These are phyloP conservation scores for Deinandra increscens DNA, from an alignment of 129 eudicot genomes.

Conservation along the genomic window DNA sequence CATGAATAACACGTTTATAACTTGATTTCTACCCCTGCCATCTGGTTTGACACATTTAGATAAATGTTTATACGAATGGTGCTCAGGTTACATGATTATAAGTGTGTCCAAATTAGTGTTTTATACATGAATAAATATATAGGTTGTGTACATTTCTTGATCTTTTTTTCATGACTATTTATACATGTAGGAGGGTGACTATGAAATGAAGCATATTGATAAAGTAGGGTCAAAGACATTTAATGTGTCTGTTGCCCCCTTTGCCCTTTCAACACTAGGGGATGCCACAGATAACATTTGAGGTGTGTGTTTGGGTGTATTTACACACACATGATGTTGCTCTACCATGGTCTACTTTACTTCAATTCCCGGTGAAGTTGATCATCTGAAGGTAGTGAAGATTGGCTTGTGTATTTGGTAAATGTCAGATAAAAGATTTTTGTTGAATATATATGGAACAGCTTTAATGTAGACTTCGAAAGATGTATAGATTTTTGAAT, in stretches of 20 bases:
- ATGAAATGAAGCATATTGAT: slow-evolving; percentile 91
- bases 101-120: too few species aligned
- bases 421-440: slow-evolving; percentile 15
- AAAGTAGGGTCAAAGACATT: slow-evolving; percentile 64
- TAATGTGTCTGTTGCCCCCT: slow-evolving; percentile 80
- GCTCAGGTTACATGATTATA: too few species aligned
- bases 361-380: slow-evolving; percentile 3
- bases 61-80: too few species aligned
- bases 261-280: slow-evolving; percentile 71
- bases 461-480: slow-evolving; percentile 19
- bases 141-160: neutral
- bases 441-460: slow-evolving; percentile 21
- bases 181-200: slow-evolving; percentile 72
- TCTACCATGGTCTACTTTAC: slow-evolving; percentile 5
- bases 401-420: slow-evolving; percentile 21
- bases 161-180: neutral
- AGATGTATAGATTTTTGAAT: slow-evolving; percentile 28
- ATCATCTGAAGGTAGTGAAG: slow-evolving; percentile 20
- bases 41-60: too few species aligned
- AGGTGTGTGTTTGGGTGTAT: slow-evolving; percentile 18
- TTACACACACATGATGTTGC: neutral
- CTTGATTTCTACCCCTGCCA: too few species aligned
- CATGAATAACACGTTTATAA: too few species aligned
- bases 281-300: slow-evolving; percentile 57
- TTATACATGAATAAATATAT: too few species aligned